Evolutionary conservation across 345 rosid genomes (phyloP).

Genomic region (Citrus sinensis): DVS_A1.0 CM039162.1:32678001-32678500

Average conservation of each 20-base stretch:
- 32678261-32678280: not conserved
- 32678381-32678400: slow-evolving; percentile 26
- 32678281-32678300: not conserved
- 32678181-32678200: not conserved
- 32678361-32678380: not conserved
- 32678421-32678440: slow-evolving; percentile 18
- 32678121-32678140: not conserved
- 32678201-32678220: not conserved
- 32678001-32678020: not conserved
- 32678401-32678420: slow-evolving; percentile 18
- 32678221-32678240: not conserved
- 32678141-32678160: no score
- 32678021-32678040: not conserved
- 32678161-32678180: no score
- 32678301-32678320: not conserved
- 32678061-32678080: no score
- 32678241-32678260: not conserved
- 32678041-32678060: not conserved
- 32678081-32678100: not conserved
- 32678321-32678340: not conserved
- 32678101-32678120: not conserved
- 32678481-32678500: slow-evolving; percentile 28
- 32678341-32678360: not conserved
- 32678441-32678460: slow-evolving; percentile 18
- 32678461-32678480: slow-evolving; percentile 29